phyloP scores from a whole-genome alignment of 2,329 filamentous ascomycete genomes.

The Exophiala viscosa region DNA sequence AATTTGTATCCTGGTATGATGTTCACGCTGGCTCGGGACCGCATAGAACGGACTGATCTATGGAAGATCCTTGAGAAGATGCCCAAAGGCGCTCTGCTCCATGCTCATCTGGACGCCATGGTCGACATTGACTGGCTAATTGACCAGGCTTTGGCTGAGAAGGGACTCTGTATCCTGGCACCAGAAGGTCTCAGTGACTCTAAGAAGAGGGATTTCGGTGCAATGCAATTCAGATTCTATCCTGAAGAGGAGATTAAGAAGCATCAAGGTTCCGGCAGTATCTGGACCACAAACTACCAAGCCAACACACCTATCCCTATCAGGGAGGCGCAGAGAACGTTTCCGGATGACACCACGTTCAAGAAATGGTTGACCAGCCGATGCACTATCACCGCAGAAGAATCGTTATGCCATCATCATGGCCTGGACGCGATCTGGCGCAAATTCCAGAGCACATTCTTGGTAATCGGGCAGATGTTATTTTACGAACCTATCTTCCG shows the following conservation, averaged over 20 bases:
- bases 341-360: conserved; percentile 70
- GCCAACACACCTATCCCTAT: conserved; percentile 58
- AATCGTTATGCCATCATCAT: conserved; percentile 75
- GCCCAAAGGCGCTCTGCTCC: conserved; percentile 83
- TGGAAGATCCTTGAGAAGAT: conserved; percentile 81
- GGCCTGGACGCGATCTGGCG: conserved; percentile 80
- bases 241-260: conserved; percentile 24
- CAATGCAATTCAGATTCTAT: conserved; percentile 25
- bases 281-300: conserved; percentile 67
- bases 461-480: conserved; percentile 68
- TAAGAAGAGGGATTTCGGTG: conserved; percentile 11
- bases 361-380: conserved; percentile 71
- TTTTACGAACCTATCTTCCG: conserved; percentile 90
- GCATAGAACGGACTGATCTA: conserved; percentile 77
- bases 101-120: conserved; percentile 89
- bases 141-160: conserved; percentile 58
- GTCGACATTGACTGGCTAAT: conserved; percentile 81
- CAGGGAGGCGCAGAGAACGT: conserved; percentile 63
- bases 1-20: conserved; percentile 85
- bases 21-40: conserved; percentile 80
- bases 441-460: conserved; percentile 74
- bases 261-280: conserved; percentile 31
- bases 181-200: conserved; percentile 22
- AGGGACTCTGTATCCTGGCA: conserved; percentile 31
- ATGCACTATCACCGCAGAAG: conserved; percentile 66